phyloP scores from a whole-genome alignment of 305 asterid genomes.

The Fraxinus sp. region DNA sequence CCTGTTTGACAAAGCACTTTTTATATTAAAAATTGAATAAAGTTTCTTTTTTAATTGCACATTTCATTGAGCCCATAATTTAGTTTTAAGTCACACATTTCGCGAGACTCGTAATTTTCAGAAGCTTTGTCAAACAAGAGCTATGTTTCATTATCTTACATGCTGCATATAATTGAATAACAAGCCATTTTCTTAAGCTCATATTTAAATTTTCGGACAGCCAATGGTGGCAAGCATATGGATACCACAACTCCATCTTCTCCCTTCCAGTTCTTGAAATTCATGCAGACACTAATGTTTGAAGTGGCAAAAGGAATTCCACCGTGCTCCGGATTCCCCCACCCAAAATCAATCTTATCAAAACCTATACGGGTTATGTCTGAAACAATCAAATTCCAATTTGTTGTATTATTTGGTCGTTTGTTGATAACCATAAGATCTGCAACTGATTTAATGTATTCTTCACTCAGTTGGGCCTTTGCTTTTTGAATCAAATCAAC shows the following conservation, averaged over 20 bases:
- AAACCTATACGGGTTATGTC: constrained; percentile 18
- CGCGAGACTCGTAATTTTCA: too few species aligned
- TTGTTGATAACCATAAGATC: constrained; percentile 12
- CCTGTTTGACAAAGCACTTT: too few species aligned
- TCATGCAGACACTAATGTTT: neutral
- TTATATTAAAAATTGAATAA: too few species aligned
- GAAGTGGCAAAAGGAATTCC: constrained; percentile 11
- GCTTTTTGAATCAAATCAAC: constrained; percentile 15
- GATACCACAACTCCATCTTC: constrained; percentile 20
- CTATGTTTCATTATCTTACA: too few species aligned
- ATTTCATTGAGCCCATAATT: too few species aligned
- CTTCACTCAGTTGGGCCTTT: constrained; percentile 8
- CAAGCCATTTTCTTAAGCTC: constrained; percentile 17
- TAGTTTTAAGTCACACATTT: too few species aligned
- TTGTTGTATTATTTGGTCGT: neutral
- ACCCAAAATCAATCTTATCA: constrained; percentile 31
- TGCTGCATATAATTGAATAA: too few species aligned
- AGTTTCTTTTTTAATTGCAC: too few species aligned
- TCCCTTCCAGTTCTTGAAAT: neutral
- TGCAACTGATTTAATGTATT: constrained; percentile 18
- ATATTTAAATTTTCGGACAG: constrained; percentile 15
- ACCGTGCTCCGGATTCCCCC: constrained; percentile 27
- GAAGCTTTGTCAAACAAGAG: too few species aligned
- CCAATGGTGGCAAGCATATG: constrained; percentile 24
- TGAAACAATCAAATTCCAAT: constrained; percentile 4